phyloP scores from a whole-genome alignment of 345 rosid genomes.

The Clarkia xantiana region DNA sequence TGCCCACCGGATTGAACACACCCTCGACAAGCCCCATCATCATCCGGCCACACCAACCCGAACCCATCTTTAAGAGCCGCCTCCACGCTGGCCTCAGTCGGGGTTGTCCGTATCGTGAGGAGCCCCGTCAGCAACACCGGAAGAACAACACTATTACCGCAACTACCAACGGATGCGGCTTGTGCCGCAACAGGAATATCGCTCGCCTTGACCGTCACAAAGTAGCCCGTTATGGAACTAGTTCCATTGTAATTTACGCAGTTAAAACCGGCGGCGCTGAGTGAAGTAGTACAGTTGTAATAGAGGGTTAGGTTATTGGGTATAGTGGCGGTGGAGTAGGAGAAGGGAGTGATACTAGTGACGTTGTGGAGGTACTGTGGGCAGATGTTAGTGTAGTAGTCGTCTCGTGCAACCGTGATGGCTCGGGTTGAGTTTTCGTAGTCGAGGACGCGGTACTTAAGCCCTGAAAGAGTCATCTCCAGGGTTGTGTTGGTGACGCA shows the following conservation, averaged over 20 bases:
- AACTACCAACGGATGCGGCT: neutral
- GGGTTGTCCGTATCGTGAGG: neutral
- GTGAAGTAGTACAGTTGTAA: slow-evolving; percentile 1
- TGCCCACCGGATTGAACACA: slow-evolving; percentile 8
- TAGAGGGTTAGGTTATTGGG: slow-evolving; percentile 3
- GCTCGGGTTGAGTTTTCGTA: neutral
- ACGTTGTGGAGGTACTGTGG: neutral
- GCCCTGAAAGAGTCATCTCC: slow-evolving; percentile 12
- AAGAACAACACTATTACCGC: slow-evolving; percentile 4
- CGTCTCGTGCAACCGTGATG: slow-evolving; percentile 11
- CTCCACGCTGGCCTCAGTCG: neutral
- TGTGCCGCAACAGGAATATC: neutral
- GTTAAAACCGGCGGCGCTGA: too few species aligned
- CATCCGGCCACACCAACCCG: slow-evolving; percentile 8
- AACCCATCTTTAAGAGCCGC: slow-evolving; percentile 6
- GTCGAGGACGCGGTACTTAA: slow-evolving; percentile 13
- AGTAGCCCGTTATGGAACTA: neutral
- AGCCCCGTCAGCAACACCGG: slow-evolving; percentile 4
- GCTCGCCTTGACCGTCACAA: neutral
- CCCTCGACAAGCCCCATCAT: neutral
- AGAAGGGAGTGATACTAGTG: slow-evolving; percentile 1
- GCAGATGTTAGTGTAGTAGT: slow-evolving; percentile 3
- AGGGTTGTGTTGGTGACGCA: slow-evolving; percentile 10
- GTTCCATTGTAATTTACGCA: too few species aligned
- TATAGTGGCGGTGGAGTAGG: neutral